Conservation (phyloP, 2,329 filamentous ascomycete species). For the Raffaelea arxii region DNA sequence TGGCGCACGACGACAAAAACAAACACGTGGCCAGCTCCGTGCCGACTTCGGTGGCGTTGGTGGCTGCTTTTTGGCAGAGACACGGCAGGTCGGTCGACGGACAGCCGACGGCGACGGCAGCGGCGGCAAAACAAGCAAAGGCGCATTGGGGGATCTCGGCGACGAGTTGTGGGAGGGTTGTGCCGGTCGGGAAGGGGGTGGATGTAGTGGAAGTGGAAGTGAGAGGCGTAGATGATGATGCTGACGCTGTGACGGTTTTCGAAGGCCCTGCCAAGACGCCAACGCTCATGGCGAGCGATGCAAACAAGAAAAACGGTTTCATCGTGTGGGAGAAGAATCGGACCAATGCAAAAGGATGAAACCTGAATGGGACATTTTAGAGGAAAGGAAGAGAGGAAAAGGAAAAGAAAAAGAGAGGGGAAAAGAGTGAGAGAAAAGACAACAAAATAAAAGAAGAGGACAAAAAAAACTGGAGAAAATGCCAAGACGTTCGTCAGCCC, state of each 20-base stretch:
- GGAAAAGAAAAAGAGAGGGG: too few relatives aligned
- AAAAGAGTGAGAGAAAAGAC: too few relatives aligned
- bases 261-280: too few relatives aligned
- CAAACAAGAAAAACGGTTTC: not conserved
- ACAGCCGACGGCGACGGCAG: slow-evolving; percentile 14
- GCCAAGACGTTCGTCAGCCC: too few relatives aligned
- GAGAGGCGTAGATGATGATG: too few relatives aligned
- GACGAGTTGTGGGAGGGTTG: slow-evolving; percentile 13
- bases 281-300: not conserved
- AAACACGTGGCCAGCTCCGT: slow-evolving; percentile 13
- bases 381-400: too few relatives aligned
- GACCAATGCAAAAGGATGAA: too few relatives aligned
- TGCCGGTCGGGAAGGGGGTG: slow-evolving; percentile 2
- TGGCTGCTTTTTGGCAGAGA: slow-evolving; percentile 12
- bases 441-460: too few relatives aligned
- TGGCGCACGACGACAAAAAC: slow-evolving; percentile 5
- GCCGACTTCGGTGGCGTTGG: slow-evolving; percentile 7
- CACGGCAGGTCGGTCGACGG: slow-evolving; percentile 15
- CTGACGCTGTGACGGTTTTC: too few relatives aligned
- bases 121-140: slow-evolving; percentile 13
- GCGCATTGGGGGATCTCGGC: slow-evolving; percentile 17
- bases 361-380: too few relatives aligned
- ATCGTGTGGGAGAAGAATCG: too few relatives aligned
- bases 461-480: too few relatives aligned
- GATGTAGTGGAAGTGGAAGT: slow-evolving; percentile 3